Evolutionary conservation across 371 early-diverging fungal genomes (phyloP), one percentile per base, ranked within the genome.

Genomic region (Dichotomocladium elegans): DNA sequence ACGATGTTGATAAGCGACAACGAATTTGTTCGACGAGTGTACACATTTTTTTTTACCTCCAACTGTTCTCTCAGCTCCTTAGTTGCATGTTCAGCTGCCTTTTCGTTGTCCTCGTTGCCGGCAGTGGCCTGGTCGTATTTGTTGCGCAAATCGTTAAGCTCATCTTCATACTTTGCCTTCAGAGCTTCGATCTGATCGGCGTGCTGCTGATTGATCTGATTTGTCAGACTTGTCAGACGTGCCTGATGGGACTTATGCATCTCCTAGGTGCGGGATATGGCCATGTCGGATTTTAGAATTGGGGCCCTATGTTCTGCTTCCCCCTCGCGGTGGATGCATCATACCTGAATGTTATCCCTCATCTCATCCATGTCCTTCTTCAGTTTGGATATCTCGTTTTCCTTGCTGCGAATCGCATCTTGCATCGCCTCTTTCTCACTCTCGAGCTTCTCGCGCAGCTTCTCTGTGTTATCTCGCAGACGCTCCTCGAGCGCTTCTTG

Each of bases 201-300:
- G 31, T 60, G 60, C n/a, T 60, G 52, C 42, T 59, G 60, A 9
- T 60, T 52, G 19, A 64, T 52, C 35, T 64, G 60, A 31, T 60
- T 52, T 11, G 60, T 56, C 35, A 64, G 24, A 17, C 47, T 44
- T 3, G 64, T 64, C 44, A 64, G 21, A 5, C 64, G 64, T 14
- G 45, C 30, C 25, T 64, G 64, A 46, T 64, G 64, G 6, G 56
- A 55, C 41, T 64, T 59, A 46, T 64, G 64, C 57, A 64, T 59
- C 19, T 59, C 53, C 60, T 63, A 34, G n/a, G n/a, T n/a, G n/a
- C n/a, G n/a, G n/a, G n/a, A n/a, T n/a, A n/a, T n/a, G n/a, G n/a
- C n/a, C n/a, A n/a, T n/a, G n/a, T n/a, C n/a, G n/a, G n/a, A n/a
- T n/a, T n/a, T n/a, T n/a, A n/a, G n/a, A n/a, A n/a, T n/a, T n/a